Evolutionary conservation across 371 early-diverging fungal genomes (phyloP).

Genomic region (Encephalitozoon romaleae): DNA sequence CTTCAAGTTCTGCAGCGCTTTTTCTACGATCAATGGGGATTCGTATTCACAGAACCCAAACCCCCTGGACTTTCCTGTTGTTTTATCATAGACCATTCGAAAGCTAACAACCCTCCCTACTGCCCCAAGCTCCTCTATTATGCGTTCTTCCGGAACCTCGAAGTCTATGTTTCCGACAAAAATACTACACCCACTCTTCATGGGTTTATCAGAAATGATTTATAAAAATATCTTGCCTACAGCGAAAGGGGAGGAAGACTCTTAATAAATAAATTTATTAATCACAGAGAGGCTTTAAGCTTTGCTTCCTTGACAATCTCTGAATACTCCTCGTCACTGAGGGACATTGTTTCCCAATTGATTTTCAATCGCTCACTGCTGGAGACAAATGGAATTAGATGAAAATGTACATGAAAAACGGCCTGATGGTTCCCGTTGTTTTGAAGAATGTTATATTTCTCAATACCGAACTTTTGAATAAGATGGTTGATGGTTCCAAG

Average conservation of each 20-base stretch:
- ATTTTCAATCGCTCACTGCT: conserved; percentile 29
- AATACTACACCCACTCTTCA: conserved; percentile 60
- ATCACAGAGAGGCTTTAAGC: neutral
- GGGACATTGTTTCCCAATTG: neutral
- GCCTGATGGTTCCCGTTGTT: conserved; percentile 58
- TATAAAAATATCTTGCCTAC: neutral
- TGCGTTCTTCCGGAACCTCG: conserved; percentile 58
- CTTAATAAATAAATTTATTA: neutral
- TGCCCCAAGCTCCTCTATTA: conserved; percentile 60
- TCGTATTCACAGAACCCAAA: conserved; percentile 63
- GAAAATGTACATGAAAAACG: conserved; percentile 60
- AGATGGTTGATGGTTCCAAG: conserved; percentile 31
- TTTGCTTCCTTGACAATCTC: conserved; percentile 8
- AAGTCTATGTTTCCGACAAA: conserved; percentile 63
- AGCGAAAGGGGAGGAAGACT: neutral
- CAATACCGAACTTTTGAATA: conserved; percentile 30
- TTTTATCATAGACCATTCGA: conserved; percentile 58
- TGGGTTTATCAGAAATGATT: conserved; percentile 28
- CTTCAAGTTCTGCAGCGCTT: conserved; percentile 60
- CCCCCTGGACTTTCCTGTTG: conserved; percentile 62
- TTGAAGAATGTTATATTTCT: conserved; percentile 59
- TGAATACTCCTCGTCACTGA: conserved; percentile 28
- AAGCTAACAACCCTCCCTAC: conserved; percentile 61
- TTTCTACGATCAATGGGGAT: conserved; percentile 60
- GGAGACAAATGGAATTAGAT: conserved; percentile 52